A percentile compares a stretch with the other conserved stretches of the same genome.
Evolutionary conservation across 75 land plant genomes (phyloP).

Genomic region (Chamaecyparis obtusa): DNA sequence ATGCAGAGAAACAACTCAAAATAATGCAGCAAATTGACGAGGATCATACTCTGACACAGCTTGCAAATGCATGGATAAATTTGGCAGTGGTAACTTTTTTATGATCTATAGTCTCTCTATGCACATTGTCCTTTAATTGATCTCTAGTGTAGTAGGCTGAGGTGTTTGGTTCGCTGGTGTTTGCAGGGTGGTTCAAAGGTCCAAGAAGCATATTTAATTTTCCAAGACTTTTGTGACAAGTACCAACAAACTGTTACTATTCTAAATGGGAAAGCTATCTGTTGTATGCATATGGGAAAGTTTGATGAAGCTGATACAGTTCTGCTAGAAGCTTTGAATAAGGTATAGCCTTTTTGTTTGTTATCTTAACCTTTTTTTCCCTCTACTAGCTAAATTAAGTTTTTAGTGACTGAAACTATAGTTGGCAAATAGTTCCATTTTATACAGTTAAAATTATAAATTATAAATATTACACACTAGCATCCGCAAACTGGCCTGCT

Average conservation of each 20-base stretch:
- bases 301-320: constrained; percentile 95
- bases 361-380: background rate
- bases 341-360: constrained; percentile 38
- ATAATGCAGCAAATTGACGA: constrained; percentile 97
- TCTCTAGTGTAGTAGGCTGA: background rate
- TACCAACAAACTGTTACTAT: constrained; percentile 76
- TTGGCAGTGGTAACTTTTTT: constrained; percentile 69
- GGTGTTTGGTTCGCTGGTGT: background rate
- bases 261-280: constrained; percentile 95
- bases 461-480: background rate
- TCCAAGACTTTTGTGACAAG: constrained; percentile 93
- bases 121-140: background rate
- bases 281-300: constrained; percentile 97
- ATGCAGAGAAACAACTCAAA: constrained; percentile 95
- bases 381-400: background rate
- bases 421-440: background rate
- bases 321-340: constrained; percentile 94
- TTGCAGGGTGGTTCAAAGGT: constrained; percentile 98
- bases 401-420: background rate
- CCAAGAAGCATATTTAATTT: constrained; percentile 95
- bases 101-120: background rate
- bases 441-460: background rate
- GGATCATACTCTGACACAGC: constrained; percentile 95
- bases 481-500: background rate
- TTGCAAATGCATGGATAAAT: constrained; percentile 97